Evolutionary conservation across 306 rosid genomes (phyloP).

Genomic region (Dryas drummondii): DNA sequence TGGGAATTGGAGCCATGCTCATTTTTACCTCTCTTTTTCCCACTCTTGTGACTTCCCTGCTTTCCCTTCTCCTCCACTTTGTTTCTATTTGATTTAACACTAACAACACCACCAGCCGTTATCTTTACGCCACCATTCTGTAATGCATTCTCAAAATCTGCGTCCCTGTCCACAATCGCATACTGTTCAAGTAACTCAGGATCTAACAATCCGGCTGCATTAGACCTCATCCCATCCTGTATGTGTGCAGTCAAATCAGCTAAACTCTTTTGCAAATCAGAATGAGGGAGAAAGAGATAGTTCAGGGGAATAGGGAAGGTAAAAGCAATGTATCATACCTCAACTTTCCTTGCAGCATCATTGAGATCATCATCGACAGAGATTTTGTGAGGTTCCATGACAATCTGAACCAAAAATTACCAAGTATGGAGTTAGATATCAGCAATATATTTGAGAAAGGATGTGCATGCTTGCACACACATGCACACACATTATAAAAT

Average conservation of each 20-base stretch:
- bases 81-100: constrained; percentile 51
- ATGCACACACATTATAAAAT: not conserved
- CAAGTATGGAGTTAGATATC: constrained; percentile 6
- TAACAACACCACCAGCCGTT: constrained; percentile 51
- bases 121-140: constrained; percentile 50
- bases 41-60: constrained; percentile 39
- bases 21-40: constrained; percentile 48
- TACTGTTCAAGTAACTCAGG: constrained; percentile 54
- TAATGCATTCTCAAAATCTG: constrained; percentile 46
- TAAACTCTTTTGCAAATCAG: not conserved
- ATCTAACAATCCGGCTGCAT: constrained; percentile 40
- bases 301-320: constrained; percentile 2
- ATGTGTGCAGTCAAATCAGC: constrained; percentile 18
- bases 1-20: constrained; percentile 36
- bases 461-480: not conserved
- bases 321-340: constrained; percentile 40
- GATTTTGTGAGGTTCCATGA: constrained; percentile 70
- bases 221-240: constrained; percentile 60
- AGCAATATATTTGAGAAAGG: not conserved
- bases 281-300: not conserved
- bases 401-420: constrained; percentile 46
- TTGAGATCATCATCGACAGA: constrained; percentile 80
- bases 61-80: constrained; percentile 37
- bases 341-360: constrained; percentile 73
- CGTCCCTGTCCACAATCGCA: constrained; percentile 55